Evolutionary conservation across 768 basidiomycete genomes (phyloP).

Genomic region (Leccinum incarnatum): DNA sequence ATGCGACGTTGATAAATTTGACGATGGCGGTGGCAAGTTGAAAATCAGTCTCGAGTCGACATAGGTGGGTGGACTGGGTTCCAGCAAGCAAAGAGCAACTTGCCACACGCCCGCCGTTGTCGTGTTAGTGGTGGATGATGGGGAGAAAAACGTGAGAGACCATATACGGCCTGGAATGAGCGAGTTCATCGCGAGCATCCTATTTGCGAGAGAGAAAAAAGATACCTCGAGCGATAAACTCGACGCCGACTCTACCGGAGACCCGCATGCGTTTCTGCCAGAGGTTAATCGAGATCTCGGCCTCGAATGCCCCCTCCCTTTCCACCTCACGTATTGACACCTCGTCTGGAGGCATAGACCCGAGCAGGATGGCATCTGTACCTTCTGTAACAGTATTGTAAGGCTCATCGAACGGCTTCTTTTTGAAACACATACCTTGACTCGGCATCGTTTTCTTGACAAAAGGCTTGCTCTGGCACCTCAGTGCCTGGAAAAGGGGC

Average conservation of each 20-base stretch:
- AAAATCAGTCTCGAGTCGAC: slow-evolving; percentile 53
- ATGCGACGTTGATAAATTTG: background rate
- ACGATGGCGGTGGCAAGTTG: slow-evolving; percentile 27
- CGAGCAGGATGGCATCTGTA: slow-evolving; percentile 46
- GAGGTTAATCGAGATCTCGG: slow-evolving; percentile 40
- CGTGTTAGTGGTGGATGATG: slow-evolving; percentile 3
- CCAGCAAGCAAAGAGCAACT: slow-evolving; percentile 49
- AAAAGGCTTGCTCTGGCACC: slow-evolving; percentile 14
- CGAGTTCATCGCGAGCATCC: background rate
- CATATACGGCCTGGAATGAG: slow-evolving; percentile 26
- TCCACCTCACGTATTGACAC: slow-evolving; percentile 52
- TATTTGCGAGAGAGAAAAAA: background rate
- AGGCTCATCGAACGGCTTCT: no score
- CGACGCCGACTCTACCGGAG: slow-evolving; percentile 48
- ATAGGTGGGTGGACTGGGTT: slow-evolving; percentile 57
- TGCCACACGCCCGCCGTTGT: slow-evolving; percentile 33
- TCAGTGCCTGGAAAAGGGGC: slow-evolving; percentile 24
- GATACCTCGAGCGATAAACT: slow-evolving; percentile 62
- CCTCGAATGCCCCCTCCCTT: slow-evolving; percentile 53
- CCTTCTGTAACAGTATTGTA: slow-evolving; percentile 25
- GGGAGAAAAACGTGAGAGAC: slow-evolving; percentile 24
- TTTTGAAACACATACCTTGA: slow-evolving; percentile 6
- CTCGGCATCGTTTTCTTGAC: slow-evolving; percentile 8
- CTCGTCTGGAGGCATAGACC: slow-evolving; percentile 49
- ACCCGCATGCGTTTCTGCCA: slow-evolving; percentile 76